Conservation (phyloP, 2,329 filamentous ascomycete species). For the Apiospora phragmitis region DNA sequence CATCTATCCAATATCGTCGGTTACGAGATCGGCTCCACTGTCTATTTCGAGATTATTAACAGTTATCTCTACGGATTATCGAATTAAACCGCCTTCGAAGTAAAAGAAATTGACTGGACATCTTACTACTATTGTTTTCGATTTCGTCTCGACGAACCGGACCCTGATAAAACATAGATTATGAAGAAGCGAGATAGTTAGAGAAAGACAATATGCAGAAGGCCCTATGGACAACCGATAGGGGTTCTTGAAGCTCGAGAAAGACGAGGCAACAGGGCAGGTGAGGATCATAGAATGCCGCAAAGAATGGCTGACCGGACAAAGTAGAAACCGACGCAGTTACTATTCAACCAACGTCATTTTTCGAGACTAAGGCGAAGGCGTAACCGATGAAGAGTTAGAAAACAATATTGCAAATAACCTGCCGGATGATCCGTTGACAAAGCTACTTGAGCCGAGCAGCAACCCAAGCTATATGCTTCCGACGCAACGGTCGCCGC, state of each 20-base stretch:
- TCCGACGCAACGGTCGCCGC: too few species aligned
- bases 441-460: constrained; percentile 13
- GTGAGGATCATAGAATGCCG: constrained; percentile 67
- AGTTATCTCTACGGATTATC: constrained; percentile 70
- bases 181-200: constrained; percentile 54
- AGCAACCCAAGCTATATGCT: too few species aligned
- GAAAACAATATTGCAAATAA: constrained; percentile 15
- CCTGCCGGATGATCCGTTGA: constrained; percentile 8
- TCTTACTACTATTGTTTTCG: constrained; percentile 70
- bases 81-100: constrained; percentile 62
- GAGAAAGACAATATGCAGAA: constrained; percentile 66
- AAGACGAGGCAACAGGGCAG: constrained; percentile 58
- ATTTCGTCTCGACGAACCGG: constrained; percentile 55
- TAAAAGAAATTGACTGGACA: constrained; percentile 65
- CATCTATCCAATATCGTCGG: constrained; percentile 61
- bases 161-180: constrained; percentile 38
- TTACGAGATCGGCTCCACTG: constrained; percentile 63
- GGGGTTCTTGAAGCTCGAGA: constrained; percentile 64
- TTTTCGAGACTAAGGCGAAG: constrained; percentile 33
- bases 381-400: not conserved
- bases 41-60: constrained; percentile 72
- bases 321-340: constrained; percentile 60
- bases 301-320: constrained; percentile 61
- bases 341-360: constrained; percentile 63
- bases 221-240: constrained; percentile 74